Conservation (phyloP, 1,284 basidiomycete genomes). For the Heliocybe sulcata region DNA sequence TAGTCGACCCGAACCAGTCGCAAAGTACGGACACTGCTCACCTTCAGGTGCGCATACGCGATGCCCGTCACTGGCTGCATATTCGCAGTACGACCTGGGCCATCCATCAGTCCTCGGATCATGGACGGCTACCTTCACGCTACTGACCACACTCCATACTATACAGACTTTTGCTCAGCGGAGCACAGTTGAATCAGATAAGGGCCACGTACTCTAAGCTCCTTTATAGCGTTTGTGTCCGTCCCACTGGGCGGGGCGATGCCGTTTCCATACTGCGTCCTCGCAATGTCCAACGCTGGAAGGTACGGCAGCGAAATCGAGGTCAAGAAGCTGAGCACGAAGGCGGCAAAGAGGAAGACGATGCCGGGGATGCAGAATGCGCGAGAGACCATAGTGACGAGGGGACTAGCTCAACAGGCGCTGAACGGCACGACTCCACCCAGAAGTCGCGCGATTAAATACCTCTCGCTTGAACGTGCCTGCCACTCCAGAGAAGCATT, state of each 20-base stretch:
- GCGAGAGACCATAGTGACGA: slow-evolving; percentile 17
- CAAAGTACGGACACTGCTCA: slow-evolving; percentile 18
- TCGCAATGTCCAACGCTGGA: slow-evolving; percentile 54
- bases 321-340: slow-evolving; percentile 47
- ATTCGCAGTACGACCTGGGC: slow-evolving; percentile 47
- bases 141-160: slow-evolving; percentile 59
- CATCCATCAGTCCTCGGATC: slow-evolving; percentile 2
- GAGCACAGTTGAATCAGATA: slow-evolving; percentile 6
- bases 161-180: slow-evolving; percentile 3
- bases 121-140: not conserved
- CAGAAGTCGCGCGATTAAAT: no score
- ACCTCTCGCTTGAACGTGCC: no score
- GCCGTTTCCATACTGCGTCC: slow-evolving; percentile 37
- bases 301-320: slow-evolving; percentile 59
- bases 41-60: slow-evolving; percentile 38
- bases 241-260: no score
- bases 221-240: slow-evolving; percentile 20
- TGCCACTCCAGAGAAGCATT: no score
- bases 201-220: slow-evolving; percentile 47
- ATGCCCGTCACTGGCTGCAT: slow-evolving; percentile 30
- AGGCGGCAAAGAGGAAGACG: slow-evolving; percentile 52
- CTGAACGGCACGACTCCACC: not conserved
- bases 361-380: slow-evolving; percentile 60
- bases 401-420: not conserved
- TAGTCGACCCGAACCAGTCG: slow-evolving; percentile 1